These are phyloP conservation scores for Aphelidium insulamus DNA, from an alignment of 371 early-diverging fungal species.

Conservation along the genomic window DNA sequence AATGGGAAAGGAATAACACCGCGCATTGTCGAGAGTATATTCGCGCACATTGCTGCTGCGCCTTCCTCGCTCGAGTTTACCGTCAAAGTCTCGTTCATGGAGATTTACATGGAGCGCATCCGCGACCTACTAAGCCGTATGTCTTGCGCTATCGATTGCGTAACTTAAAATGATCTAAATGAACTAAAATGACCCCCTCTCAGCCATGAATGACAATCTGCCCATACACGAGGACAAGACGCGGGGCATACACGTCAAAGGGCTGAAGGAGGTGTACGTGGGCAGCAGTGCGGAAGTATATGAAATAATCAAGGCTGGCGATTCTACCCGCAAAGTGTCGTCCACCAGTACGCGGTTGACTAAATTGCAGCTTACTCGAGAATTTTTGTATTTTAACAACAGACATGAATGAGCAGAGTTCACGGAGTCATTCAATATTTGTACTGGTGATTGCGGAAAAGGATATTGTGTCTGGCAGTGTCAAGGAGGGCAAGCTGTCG, in stretches of 20 bases:
- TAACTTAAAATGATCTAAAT: constrained; percentile 6
- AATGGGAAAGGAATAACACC: constrained; percentile 80
- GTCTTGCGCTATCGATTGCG: no score
- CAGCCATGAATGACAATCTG: constrained; percentile 64
- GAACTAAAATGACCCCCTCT: constrained; percentile 5
- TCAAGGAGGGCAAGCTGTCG: constrained; percentile 70
- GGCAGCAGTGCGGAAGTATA: constrained; percentile 79
- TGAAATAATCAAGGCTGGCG: constrained; percentile 81
- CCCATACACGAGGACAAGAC: constrained; percentile 87
- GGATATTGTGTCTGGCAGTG: constrained; percentile 68
- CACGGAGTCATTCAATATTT: constrained; percentile 92
- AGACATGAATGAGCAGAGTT: constrained; percentile 95
- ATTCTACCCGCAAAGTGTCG: constrained; percentile 66
- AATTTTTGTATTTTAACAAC: constrained; percentile 1
- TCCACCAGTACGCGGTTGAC: constrained; percentile 40
- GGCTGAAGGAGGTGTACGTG: constrained; percentile 78
- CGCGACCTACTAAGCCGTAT: constrained; percentile 84
- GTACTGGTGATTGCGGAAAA: constrained; percentile 83
- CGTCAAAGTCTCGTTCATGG: constrained; percentile 90
- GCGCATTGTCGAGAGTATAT: constrained; percentile 77
- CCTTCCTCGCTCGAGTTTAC: constrained; percentile 75
- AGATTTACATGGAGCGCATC: constrained; percentile 98
- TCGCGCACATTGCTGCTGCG: constrained; percentile 55
- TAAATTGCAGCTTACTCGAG: not conserved
- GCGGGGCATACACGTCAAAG: constrained; percentile 89